A percentile compares a stretch with the other conserved stretches of the same genome.
phyloP scores from a whole-genome alignment of 331 rosid species.

The Stylosanthes scabra region DNA sequence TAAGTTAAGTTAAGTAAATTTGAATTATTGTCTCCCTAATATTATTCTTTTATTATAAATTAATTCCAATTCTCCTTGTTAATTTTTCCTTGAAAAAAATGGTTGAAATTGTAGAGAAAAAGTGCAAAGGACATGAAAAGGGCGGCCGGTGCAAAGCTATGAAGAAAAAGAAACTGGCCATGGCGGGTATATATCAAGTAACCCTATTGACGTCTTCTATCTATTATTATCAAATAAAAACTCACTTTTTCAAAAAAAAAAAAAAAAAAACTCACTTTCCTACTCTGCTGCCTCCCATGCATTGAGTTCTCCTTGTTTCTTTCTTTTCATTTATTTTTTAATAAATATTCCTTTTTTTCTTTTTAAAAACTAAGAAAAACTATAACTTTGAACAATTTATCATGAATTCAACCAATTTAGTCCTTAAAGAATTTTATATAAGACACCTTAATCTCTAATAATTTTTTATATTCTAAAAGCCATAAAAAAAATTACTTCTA shows the following conservation, averaged over 20 bases:
- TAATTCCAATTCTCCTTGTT: neutral
- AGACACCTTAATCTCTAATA: too few relatives aligned
- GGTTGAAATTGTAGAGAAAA: constrained; percentile 7
- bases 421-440: too few relatives aligned
- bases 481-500: too few relatives aligned
- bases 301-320: neutral
- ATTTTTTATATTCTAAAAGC: too few relatives aligned
- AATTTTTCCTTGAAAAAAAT: neutral
- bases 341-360: neutral
- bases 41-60: too few relatives aligned
- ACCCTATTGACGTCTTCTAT: neutral
- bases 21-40: too few relatives aligned
- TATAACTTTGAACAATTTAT: too few relatives aligned
- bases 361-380: too few relatives aligned
- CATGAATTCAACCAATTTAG: too few relatives aligned
- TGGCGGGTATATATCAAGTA: constrained; percentile 32
- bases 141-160: constrained; percentile 44
- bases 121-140: constrained; percentile 43
- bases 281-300: neutral
- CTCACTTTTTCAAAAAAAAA: too few relatives aligned
- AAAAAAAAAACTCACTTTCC: neutral
- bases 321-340: neutral
- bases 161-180: constrained; percentile 47
- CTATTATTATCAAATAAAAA: neutral
- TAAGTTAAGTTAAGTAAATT: too few relatives aligned